These are phyloP conservation scores for Acanthamoeba healyi DNA, from an alignment of 208 protist species.

Conservation along the genomic window DNA sequence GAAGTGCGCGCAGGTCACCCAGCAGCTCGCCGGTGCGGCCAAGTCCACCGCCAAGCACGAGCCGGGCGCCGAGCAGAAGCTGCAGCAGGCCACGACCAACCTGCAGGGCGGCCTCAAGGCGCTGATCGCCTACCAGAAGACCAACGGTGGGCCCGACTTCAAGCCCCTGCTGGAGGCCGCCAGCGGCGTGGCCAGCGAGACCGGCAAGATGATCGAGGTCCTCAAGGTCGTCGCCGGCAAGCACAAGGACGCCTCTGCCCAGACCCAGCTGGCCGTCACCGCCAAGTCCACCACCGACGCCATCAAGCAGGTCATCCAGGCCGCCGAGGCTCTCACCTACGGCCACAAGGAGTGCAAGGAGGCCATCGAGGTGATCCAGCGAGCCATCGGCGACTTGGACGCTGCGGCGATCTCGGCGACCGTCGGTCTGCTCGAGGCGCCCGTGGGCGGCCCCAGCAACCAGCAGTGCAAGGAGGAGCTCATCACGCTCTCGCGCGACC, in stretches of 20 bases:
- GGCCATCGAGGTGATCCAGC: slow-evolving; percentile 83
- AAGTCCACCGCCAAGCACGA: slow-evolving; percentile 21
- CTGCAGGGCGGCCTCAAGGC: slow-evolving; percentile 67
- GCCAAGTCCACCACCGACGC: slow-evolving; percentile 73
- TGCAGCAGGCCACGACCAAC: neutral
- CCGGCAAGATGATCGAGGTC: slow-evolving; percentile 75
- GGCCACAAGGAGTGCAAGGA: slow-evolving; percentile 81
- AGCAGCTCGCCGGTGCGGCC: slow-evolving; percentile 31
- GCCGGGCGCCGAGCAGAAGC: slow-evolving; percentile 65
- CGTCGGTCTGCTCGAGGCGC: slow-evolving; percentile 81
- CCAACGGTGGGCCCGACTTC: slow-evolving; percentile 71
- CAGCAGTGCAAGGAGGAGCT: slow-evolving; percentile 76
- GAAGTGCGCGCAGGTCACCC: slow-evolving; percentile 28
- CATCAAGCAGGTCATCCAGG: slow-evolving; percentile 75
- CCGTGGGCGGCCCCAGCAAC: slow-evolving; percentile 72
- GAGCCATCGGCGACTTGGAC: slow-evolving; percentile 83
- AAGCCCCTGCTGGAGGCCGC: slow-evolving; percentile 60
- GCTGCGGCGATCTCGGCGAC: slow-evolving; percentile 83
- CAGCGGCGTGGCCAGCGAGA: slow-evolving; percentile 23
- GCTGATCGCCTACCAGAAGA: slow-evolving; percentile 72
- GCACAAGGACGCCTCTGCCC: slow-evolving; percentile 69
- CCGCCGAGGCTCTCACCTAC: slow-evolving; percentile 71
- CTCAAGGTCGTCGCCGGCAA: slow-evolving; percentile 71
- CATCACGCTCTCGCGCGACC: slow-evolving; percentile 69
- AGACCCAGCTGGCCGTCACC: slow-evolving; percentile 69